Evolutionary conservation across 352 stramenopile species (phyloP).

Genomic region (Phytophthora idaei): DNA sequence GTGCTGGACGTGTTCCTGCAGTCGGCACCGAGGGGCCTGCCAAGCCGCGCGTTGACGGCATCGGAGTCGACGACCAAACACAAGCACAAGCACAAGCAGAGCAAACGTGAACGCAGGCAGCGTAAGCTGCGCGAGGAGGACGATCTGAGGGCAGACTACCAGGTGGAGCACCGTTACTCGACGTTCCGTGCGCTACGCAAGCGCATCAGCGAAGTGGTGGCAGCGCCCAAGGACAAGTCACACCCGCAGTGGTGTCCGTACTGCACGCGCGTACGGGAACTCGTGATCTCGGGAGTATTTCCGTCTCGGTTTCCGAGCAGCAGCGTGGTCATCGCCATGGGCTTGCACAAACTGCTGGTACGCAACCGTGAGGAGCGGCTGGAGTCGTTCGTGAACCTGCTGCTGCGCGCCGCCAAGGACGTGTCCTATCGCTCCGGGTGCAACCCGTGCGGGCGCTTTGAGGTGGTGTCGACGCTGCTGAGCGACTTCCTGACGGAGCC

Average conservation of each 20-base stretch:
- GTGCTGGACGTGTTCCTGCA: constrained; percentile 59
- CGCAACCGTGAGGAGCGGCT: constrained; percentile 42
- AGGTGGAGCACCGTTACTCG: constrained; percentile 64
- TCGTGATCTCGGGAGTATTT: constrained; percentile 48
- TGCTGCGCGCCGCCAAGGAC: constrained; percentile 53
- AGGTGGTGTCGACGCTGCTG: constrained; percentile 51
- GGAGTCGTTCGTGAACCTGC: constrained; percentile 46
- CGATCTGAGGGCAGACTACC: constrained; percentile 41
- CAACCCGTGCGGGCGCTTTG: constrained; percentile 52
- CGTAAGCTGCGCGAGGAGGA: constrained; percentile 24
- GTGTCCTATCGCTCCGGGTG: constrained; percentile 54
- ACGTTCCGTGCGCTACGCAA: constrained; percentile 54
- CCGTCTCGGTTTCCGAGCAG: constrained; percentile 45
- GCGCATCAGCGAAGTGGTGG: constrained; percentile 36
- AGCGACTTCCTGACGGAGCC: constrained; percentile 60
- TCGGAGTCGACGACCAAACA: background rate
- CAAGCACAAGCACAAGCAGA: constrained; percentile 7
- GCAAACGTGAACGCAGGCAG: constrained; percentile 24
- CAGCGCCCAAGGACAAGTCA: constrained; percentile 29
- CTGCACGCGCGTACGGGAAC: constrained; percentile 50
- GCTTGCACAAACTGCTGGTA: constrained; percentile 23
- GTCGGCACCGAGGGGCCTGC: constrained; percentile 44
- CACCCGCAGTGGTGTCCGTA: constrained; percentile 70
- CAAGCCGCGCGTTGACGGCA: constrained; percentile 9
- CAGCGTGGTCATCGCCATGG: constrained; percentile 26